Evolutionary conservation across 2,329 filamentous ascomycete species (phyloP), one percentile per base, ranked within the genome.

Genomic region (Byssochlamys sp.): DNA sequence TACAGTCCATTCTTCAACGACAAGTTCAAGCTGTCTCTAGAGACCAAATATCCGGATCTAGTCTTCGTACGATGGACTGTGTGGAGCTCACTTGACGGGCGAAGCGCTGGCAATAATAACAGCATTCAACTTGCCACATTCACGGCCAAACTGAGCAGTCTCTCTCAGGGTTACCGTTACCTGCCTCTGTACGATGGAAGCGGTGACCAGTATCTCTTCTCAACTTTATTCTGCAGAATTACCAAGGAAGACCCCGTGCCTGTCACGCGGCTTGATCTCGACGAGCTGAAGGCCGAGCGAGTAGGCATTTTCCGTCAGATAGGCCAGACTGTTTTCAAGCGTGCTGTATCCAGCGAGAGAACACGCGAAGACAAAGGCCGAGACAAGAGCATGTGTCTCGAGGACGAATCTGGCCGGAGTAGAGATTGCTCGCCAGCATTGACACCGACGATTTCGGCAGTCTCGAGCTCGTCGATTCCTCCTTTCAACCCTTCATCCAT

Each of bases 11-110:
- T 86, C 57, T 99, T 95, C 73, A 84, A 91, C 65, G 85, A 90
- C 64, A 82, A 83, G 58, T 89, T 92, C 74, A 84, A 84, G 60
- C 87, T 96, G 73, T 86, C 85, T 57, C 80, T 96, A 26, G 90
- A 90, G 53, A 97, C 94, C n/a, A 95, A 95, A 69, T 91, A 92
- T 69, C 91, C 92, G 0, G 90, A 94, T 65, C 80, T 99, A 29
- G 88, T 97, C 58, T 97, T 97, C 72, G 86, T 99, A 55, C 88
- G 91, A 52, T 96, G 90, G 84, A 91, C 87, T 26, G 90, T 97
- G 57, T 92, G 89, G 81, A 88, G 94, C 64, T 91, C 91, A 1
- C 80, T 84, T 59, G 89, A 92, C 68, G 89, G 89, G 49, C 82
- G 86, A 65, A 86, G 78, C 63, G 82, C 84, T 63, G 88, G 83